Conservation (phyloP, 2,329 filamentous ascomycete genomes). For the Clonostachys rhizophaga region DNA sequence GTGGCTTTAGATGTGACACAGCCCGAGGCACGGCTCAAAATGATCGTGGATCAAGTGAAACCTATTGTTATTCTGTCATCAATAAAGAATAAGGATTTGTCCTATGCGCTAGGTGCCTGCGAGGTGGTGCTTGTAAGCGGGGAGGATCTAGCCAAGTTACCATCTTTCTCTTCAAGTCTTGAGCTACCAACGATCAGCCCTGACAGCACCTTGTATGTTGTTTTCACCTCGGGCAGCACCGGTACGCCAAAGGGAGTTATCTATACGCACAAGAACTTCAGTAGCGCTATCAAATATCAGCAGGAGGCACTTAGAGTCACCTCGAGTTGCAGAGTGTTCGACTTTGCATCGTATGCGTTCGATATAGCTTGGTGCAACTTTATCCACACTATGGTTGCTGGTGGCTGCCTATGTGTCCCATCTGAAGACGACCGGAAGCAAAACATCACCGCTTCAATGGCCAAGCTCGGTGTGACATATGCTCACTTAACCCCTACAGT, state of each 20-base stretch:
- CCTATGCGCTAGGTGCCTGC: too few species aligned
- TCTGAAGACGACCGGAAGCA: slow-evolving; percentile 5
- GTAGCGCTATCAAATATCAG: slow-evolving; percentile 7
- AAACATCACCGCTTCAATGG: slow-evolving; percentile 6
- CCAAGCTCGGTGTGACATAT: slow-evolving; percentile 6
- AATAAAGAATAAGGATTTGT: too few species aligned
- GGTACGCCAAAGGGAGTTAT: slow-evolving; percentile 13
- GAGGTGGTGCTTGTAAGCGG: too few species aligned
- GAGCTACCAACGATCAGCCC: neutral
- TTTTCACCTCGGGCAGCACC: slow-evolving; percentile 5
- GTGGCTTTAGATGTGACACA: neutral
- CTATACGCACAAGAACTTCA: slow-evolving; percentile 8
- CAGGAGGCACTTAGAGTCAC: neutral
- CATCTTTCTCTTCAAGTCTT: too few species aligned
- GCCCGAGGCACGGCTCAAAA: neutral
- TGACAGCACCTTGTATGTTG: neutral
- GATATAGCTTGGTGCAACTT: slow-evolving; percentile 29
- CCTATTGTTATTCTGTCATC: too few species aligned
- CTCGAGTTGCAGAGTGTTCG: slow-evolving; percentile 7
- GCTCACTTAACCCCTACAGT: slow-evolving; percentile 4
- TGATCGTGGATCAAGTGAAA: neutral
- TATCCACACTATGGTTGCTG: slow-evolving; percentile 26
- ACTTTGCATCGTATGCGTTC: slow-evolving; percentile 25
- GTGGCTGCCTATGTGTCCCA: slow-evolving; percentile 29
- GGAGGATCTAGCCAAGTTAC: too few species aligned